Conservation (phyloP, 1,284 basidiomycete genomes). For the Cutaneotrichosporon sp. region DNA sequence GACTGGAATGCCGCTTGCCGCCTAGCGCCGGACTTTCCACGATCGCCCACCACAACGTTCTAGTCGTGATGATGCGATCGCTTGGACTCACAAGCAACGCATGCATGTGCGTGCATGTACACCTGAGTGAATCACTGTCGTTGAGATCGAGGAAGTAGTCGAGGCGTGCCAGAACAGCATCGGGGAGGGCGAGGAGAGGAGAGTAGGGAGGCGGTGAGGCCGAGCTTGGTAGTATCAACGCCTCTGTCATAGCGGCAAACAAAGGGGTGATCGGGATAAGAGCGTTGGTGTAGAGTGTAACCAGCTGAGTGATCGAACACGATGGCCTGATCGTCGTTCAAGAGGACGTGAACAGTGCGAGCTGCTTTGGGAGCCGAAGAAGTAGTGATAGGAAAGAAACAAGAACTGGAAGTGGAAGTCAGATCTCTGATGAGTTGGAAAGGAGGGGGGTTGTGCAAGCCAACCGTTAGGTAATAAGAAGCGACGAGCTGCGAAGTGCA, state of each 20-base stretch:
- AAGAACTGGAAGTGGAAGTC: no score
- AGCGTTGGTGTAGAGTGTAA: no score
- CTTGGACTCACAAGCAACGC: not conserved
- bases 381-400: no score
- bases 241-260: not conserved
- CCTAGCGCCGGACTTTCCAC: not conserved
- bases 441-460: no score
- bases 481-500: no score
- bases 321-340: no score
- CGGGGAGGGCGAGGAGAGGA: not conserved
- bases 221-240: not conserved
- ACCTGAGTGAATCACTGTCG: not conserved
- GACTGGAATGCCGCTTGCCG: no score
- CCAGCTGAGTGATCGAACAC: no score
- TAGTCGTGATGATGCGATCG: not conserved
- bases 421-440: no score
- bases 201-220: conserved; percentile 1
- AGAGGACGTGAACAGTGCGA: no score
- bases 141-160: not conserved
- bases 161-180: not conserved
- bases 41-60: not conserved
- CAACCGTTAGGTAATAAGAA: no score
- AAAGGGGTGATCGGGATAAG: not conserved
- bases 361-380: no score
- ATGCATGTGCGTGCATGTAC: conserved; percentile 1